Conservation (phyloP, 2,329 filamentous ascomycete genomes). For the Alternaria ethzedia region DNA sequence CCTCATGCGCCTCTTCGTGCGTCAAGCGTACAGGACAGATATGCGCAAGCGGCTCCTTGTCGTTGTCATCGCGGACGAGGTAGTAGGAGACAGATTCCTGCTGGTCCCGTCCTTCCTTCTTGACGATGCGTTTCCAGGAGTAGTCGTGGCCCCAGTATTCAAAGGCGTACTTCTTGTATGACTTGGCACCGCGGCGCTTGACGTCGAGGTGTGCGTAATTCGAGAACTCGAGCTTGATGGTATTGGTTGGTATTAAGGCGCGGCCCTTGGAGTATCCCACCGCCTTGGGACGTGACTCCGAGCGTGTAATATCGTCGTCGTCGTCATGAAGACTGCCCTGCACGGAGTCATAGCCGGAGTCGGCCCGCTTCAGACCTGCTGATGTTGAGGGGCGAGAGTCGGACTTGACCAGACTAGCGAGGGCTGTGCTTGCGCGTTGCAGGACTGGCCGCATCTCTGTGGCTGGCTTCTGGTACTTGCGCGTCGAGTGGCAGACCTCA, state of each 20-base stretch:
- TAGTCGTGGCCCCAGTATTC: slow-evolving; percentile 92
- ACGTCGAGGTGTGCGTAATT: slow-evolving; percentile 95
- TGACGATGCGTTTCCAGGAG: slow-evolving; percentile 77
- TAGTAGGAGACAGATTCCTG: slow-evolving; percentile 76
- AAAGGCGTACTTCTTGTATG: slow-evolving; percentile 82
- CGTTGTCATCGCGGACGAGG: slow-evolving; percentile 71
- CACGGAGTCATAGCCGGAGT: slow-evolving; percentile 65
- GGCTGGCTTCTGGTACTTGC: slow-evolving; percentile 68
- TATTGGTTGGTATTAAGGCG: slow-evolving; percentile 68
- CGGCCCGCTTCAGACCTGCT: slow-evolving; percentile 59
- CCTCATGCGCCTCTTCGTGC: slow-evolving; percentile 71
- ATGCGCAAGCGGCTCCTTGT: slow-evolving; percentile 72
- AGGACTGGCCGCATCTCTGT: slow-evolving; percentile 58
- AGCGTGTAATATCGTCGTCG: slow-evolving; percentile 12
- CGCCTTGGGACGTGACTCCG: slow-evolving; percentile 39
- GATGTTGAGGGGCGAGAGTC: slow-evolving; percentile 55
- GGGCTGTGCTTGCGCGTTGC: slow-evolving; percentile 65
- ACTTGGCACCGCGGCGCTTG: slow-evolving; percentile 69
- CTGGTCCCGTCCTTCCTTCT: slow-evolving; percentile 64
- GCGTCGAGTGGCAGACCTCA: slow-evolving; percentile 85
- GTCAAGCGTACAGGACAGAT: slow-evolving; percentile 82
- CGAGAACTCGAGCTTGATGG: slow-evolving; percentile 89
- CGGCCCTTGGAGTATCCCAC: slow-evolving; percentile 49
- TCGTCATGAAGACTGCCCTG: slow-evolving; percentile 27
- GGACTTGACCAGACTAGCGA: slow-evolving; percentile 63